Percentiles rank a stretch among this genome's conserved stretches.
phyloP scores from a whole-genome alignment of 768 basidiomycete genomes.

The Fomitopsis serialis region DNA sequence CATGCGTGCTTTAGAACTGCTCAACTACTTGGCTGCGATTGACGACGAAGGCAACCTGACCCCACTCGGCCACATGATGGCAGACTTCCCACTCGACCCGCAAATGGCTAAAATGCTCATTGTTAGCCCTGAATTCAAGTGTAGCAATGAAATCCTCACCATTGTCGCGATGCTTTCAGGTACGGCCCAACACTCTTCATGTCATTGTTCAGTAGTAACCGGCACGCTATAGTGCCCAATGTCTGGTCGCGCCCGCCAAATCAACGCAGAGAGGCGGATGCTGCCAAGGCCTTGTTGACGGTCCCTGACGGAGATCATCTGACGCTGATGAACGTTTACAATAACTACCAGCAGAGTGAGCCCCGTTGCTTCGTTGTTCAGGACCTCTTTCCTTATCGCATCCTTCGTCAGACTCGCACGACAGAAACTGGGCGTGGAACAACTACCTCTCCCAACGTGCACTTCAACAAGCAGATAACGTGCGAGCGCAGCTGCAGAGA shows the following conservation, averaged over 20 bases:
- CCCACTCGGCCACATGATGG: constrained; percentile 84
- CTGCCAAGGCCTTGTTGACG: constrained; percentile 81
- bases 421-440: constrained; percentile 87
- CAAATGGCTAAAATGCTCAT: constrained; percentile 93
- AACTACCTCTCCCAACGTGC: constrained; percentile 84
- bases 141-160: constrained; percentile 92
- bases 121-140: constrained; percentile 89
- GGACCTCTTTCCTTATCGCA: not conserved
- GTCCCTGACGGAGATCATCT: constrained; percentile 97
- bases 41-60: constrained; percentile 95
- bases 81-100: constrained; percentile 98
- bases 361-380: not conserved
- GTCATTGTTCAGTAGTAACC: not conserved
- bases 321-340: constrained; percentile 92
- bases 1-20: constrained; percentile 91
- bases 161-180: constrained; percentile 97
- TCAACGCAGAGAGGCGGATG: constrained; percentile 85
- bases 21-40: constrained; percentile 88
- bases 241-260: constrained; percentile 92
- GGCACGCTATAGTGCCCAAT: constrained; percentile 61
- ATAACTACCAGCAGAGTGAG: constrained; percentile 82
- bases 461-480: constrained; percentile 88
- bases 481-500: constrained; percentile 81
- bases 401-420: constrained; percentile 70
- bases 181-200: constrained; percentile 20